Conservation (phyloP, 1,284 basidiomycete species). For the Cryptococcus sp. region DNA sequence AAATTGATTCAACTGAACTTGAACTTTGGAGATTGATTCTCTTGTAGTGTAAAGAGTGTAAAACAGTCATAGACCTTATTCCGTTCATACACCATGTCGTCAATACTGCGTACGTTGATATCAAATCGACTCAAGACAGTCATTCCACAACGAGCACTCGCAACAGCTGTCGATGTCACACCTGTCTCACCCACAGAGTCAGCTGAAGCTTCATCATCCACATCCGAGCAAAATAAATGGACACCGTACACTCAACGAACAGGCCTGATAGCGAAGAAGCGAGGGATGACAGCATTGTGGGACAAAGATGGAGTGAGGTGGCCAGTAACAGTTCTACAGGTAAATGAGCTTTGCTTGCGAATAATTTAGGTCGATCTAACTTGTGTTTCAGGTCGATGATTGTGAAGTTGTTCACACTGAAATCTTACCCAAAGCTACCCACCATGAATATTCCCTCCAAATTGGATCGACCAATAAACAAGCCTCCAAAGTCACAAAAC, state of each 20-base stretch:
- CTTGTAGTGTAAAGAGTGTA: too few species aligned
- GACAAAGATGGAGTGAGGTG: constrained; percentile 78
- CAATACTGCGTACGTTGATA: background rate
- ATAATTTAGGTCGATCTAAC: background rate
- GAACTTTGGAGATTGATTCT: too few species aligned
- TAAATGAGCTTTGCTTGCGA: constrained; percentile 46
- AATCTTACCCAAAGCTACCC: constrained; percentile 27
- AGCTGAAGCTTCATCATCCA: constrained; percentile 2
- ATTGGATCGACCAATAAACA: constrained; percentile 71
- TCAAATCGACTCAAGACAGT: background rate
- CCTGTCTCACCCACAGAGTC: constrained; percentile 10
- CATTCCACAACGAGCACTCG: background rate
- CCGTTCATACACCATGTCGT: background rate
- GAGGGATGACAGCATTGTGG: constrained; percentile 94
- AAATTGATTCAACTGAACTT: background rate
- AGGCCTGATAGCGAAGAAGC: constrained; percentile 91
- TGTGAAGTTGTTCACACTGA: constrained; percentile 48
- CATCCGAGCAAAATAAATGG: constrained; percentile 54
- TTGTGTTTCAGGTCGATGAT: constrained; percentile 47
- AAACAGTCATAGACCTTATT: background rate
- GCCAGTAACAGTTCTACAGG: constrained; percentile 93
- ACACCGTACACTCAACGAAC: constrained; percentile 80
- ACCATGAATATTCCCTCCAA: constrained; percentile 77
- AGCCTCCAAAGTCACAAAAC: constrained; percentile 61
- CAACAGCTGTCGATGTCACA: constrained; percentile 9